These are phyloP conservation scores for Beta macrorhiza DNA, from an alignment of 179 eudicot genomes.

Conservation along the genomic window DNA sequence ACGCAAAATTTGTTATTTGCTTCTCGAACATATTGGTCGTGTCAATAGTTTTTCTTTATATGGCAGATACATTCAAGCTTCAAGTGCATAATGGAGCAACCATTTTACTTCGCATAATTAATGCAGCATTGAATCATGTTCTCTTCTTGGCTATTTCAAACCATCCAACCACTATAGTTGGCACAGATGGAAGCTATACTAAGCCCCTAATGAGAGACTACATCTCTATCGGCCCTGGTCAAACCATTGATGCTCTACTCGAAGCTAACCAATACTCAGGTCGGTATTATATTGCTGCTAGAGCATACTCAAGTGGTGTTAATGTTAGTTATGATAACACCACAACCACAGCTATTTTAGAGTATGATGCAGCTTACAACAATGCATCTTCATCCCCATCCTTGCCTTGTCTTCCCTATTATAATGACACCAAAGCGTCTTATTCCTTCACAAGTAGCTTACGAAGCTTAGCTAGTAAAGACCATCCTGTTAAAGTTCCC, in stretches of 20 bases:
- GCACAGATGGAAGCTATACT: constrained; percentile 44
- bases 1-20: not conserved
- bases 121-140: constrained; percentile 37
- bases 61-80: constrained; percentile 39
- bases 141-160: constrained; percentile 35
- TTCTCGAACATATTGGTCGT: not conserved
- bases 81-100: constrained; percentile 27
- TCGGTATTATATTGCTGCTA: constrained; percentile 49
- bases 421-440: constrained; percentile 40
- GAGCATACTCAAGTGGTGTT: constrained; percentile 30
- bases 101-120: constrained; percentile 42
- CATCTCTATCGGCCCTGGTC: constrained; percentile 42
- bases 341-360: constrained; percentile 43
- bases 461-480: constrained; percentile 31
- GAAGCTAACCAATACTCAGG: constrained; percentile 31
- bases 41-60: not conserved
- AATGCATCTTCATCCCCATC: constrained; percentile 13
- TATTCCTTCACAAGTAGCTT: constrained; percentile 33
- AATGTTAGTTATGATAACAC: constrained; percentile 37
- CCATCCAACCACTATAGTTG: constrained; percentile 43
- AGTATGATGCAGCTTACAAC: constrained; percentile 16
- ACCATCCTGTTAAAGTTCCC: constrained; percentile 31
- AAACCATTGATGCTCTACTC: constrained; percentile 46
- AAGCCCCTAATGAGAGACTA: constrained; percentile 40
- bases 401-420: constrained; percentile 33